Evolutionary conservation across 1,139 yeast genomes (phyloP), one percentile per base, ranked within the genome.

Genomic region (Suhomyces anneliseae): DNA sequence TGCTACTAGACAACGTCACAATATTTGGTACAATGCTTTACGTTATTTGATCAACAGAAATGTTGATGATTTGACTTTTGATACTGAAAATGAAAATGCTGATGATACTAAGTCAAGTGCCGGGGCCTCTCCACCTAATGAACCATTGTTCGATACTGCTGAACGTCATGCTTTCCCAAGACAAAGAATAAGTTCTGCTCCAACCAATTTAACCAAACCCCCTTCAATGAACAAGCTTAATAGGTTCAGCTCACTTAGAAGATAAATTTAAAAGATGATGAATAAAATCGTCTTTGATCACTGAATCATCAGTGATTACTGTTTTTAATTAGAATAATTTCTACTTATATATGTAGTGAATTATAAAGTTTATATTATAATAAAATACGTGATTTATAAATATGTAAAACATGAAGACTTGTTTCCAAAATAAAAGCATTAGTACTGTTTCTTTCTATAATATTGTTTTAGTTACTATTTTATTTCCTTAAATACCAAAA

Each of bases 11-110:
- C 86, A 85, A 57, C 82, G 97, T 43, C 98, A 93, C 64, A 90
- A 89, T 60, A 83, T 90, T 44, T 93, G 99, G 99, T 86, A 78
- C 65, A 87, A 89, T 59, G 89, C 97, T 0, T 72, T 93, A 55
- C 79, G 88, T 51, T 90, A 87, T 60, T 69, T 92, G 70, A 73
- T 90, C 39, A 83, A 83, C 61, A 76, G 92, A 58, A 83, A 81
- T 51, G 72, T 83, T 54, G 87, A 82, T 44, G 90, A 84, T 36
- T 68, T 85, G 47, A 67, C 72, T 6, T 68, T 82, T 47, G 83
- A 79, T 42, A 62, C 53, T n/a, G 59, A 55, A 34, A 33, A 41
- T 27, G 41, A 26, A 8, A 27, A 34, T 8, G 54, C 47, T n/a
- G 53, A 48, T 14, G 50, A 45, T 11, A 26, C 33, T 3, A 51